phyloP scores from a whole-genome alignment of 371 early-diverging fungal genomes.

The Thermomucor indicae-seudaticae region DNA sequence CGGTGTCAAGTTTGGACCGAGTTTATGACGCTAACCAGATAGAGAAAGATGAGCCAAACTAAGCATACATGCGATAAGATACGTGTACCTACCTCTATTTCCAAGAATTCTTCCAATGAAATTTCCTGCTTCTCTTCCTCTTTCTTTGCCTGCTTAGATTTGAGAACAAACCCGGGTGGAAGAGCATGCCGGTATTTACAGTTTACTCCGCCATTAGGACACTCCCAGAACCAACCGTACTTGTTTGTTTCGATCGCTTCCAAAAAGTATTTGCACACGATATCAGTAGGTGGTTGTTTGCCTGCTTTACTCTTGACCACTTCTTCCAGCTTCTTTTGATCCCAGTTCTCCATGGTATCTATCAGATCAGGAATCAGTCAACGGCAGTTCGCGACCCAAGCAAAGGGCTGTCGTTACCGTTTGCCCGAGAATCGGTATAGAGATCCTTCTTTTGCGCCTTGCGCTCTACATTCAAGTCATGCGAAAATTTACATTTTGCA shows the following conservation, averaged over 20 bases:
- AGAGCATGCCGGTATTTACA: constrained; percentile 97
- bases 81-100: constrained; percentile 71
- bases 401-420: constrained; percentile 2
- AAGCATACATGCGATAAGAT: background rate
- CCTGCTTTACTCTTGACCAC: constrained; percentile 85
- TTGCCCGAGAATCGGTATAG: constrained; percentile 80
- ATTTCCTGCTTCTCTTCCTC: constrained; percentile 80
- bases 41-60: background rate
- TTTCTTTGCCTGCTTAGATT: constrained; percentile 78
- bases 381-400: no score
- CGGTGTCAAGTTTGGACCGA: constrained; percentile 92
- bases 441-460: constrained; percentile 89
- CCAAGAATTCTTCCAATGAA: constrained; percentile 94
- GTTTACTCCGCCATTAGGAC: constrained; percentile 84
- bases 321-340: constrained; percentile 85
- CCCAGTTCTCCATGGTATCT: constrained; percentile 97
- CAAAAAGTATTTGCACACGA: constrained; percentile 99
- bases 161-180: constrained; percentile 96
- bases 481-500: constrained; percentile 97
- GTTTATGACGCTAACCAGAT: constrained; percentile 89
- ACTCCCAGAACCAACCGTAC: constrained; percentile 99
- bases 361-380: background rate
- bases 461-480: constrained; percentile 88
- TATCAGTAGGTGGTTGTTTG: constrained; percentile 90
- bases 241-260: constrained; percentile 97